These are phyloP conservation scores for Quercus suber DNA, from an alignment of 306 rosid species.

Conservation along the genomic window DNA sequence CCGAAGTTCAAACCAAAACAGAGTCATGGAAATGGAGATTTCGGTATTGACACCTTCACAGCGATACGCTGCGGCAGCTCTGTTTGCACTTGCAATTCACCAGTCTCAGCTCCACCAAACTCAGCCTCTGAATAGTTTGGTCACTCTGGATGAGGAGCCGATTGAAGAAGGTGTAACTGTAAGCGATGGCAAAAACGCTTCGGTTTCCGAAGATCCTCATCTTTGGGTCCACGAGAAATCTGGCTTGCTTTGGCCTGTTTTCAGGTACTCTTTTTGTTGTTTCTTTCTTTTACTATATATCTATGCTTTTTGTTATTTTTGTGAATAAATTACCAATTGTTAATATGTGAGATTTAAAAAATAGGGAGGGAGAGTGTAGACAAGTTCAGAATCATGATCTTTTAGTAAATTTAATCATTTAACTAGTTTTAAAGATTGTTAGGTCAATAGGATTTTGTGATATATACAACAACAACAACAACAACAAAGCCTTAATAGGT, in stretches of 20 bases:
- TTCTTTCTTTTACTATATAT: too few relatives aligned
- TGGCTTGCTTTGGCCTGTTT: constrained; percentile 51
- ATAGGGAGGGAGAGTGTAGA: too few relatives aligned
- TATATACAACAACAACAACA: not conserved
- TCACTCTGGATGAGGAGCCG: constrained; percentile 20
- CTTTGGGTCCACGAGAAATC: constrained; percentile 44
- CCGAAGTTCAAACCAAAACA: too few relatives aligned
- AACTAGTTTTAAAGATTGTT: not conserved
- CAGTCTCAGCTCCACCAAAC: constrained; percentile 45
- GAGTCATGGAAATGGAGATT: constrained; percentile 30
- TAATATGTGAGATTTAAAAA: too few relatives aligned
- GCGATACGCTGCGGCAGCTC: constrained; percentile 44
- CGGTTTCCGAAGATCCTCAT: constrained; percentile 32
- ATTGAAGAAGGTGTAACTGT: not conserved
- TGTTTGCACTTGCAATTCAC: constrained; percentile 53
- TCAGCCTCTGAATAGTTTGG: not conserved
- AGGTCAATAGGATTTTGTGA: not conserved
- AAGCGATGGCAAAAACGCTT: not conserved
- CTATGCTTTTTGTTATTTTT: not conserved
- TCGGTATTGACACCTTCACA: constrained; percentile 37
- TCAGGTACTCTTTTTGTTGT: constrained; percentile 30
- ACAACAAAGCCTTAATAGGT: too few relatives aligned
- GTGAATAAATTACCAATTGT: not conserved
- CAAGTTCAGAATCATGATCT: too few relatives aligned
- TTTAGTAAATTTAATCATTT: too few relatives aligned